Base-by-base conservation (phyloP, 2,329 filamentous ascomycete genomes). In the Fusarium armeniacum region DNA sequence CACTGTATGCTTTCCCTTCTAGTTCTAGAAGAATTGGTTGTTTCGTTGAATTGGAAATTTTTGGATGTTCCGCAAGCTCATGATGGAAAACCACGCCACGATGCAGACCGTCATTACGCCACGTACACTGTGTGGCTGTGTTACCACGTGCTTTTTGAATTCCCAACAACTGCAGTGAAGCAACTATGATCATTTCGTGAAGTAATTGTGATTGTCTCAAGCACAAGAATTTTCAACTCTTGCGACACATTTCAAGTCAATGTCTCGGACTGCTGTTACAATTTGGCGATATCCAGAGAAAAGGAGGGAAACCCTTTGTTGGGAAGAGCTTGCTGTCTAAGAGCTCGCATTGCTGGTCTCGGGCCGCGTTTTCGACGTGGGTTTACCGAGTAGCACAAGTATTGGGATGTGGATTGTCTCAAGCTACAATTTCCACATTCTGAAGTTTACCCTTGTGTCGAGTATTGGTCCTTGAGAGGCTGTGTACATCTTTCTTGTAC, bases 21-120 rank as follows among this genome's bases (percentile, higher is more conserved):
- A 51, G 58, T 67, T 58, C 24, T 41, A 35, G 30, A 52, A 40
- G 33, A 52, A 41, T 52, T 30, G 26, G 36, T 41, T 6, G 35
- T 40, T 52, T 69, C 59, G 52, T 49, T 44, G 28, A 60, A 46
- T 26, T 58, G 33, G 51, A 60, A 65, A 67, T 65, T 70, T 73
- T 61, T 46, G 62, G 51, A 49, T 18, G 51, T 46, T 47, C 26
- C 28, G 36, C 32, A 33, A 59, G 45, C 52, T 69, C 61, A 64
- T 74, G 73, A 75, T 73, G 68, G 56, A 65, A 69, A 68, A 64
- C 24, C 35, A 55, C 72, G 73, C 73, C 73, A 75, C 70, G 47
- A 54, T 52, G n/a, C 18, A 35, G 20, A 24, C 33, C 22, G 15
- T 18, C 20, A 3, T 35, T n/a, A 7, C 44, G 62, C 62, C 54